Base-by-base conservation (phyloP, 1,284 basidiomycete genomes). In the Fistulina hepatica region DNA sequence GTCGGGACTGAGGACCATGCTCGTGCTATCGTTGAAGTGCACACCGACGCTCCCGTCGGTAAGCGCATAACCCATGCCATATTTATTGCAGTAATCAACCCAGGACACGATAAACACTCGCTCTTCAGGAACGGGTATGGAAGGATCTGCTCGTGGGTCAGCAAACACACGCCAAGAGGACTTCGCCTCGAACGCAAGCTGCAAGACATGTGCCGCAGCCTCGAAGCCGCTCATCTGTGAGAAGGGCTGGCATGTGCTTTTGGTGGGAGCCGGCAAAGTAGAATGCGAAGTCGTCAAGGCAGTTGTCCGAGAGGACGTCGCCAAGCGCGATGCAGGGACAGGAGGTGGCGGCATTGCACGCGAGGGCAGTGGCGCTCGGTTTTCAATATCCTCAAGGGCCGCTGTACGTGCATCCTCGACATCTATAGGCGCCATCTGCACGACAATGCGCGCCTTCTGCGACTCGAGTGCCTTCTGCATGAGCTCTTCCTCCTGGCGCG, bases 21-120 rank as follows among this genome's bases (percentile, higher is more conserved):
- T 84, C 6, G 90, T 89, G 50, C 83, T 89, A 58, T 98, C 94
- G 52, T 97, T 95, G 64, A 97, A 97, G 60, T 97, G 81, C 15
- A 97, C 88, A 6, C 91, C 91, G 20, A 97, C 82, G 2, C 86
- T 84, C 3, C 94, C 92, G 54, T 98, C 92, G 21, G 86, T 92
- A 52, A 98, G 68, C 2, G 90, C 90, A 56, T 97, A 97, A 2
- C 93, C 95, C 78, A 97, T 93, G 8, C 94, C 95, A 60, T 97
- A 98, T 64, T 95, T 95, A 59, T 93, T 90, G 57, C 88, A 93
- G 56, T 97, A 97, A 59, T 98, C 94, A 33, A 97, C 83, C 94
- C 94, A 98, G 7, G 86, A 90, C 2, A 88, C 86, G 48, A 98
- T 89, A 60, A 97, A 98, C 11, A 94, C 81, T 38, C 69, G 72